phyloP scores from a whole-genome alignment of 352 stramenopile species.

The Globisporangium middletonii region DNA sequence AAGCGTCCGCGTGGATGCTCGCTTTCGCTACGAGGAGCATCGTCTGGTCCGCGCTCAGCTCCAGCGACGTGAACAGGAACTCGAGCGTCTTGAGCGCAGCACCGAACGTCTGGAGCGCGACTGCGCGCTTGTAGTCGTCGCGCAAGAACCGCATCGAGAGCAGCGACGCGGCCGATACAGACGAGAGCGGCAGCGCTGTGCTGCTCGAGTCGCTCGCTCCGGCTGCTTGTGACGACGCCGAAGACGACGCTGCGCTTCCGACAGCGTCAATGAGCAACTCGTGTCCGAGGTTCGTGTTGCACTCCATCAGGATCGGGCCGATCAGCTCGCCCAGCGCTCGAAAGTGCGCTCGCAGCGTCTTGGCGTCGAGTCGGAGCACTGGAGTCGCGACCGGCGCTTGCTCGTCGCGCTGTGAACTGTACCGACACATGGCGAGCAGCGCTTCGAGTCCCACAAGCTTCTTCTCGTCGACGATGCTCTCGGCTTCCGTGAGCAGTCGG shows the following conservation, averaged over 20 bases:
- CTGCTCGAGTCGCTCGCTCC: conserved; percentile 4
- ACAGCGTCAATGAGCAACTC: conserved; percentile 14
- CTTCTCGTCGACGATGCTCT: conserved; percentile 65
- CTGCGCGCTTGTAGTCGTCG: conserved; percentile 40
- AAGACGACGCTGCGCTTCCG: background rate
- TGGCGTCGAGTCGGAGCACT: conserved; percentile 23
- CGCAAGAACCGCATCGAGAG: conserved; percentile 10
- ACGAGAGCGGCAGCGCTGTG: background rate
- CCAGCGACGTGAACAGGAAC: conserved; percentile 37
- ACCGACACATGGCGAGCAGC: conserved; percentile 21
- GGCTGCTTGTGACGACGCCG: background rate
- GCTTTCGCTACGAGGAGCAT: conserved; percentile 45
- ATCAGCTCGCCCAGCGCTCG: conserved; percentile 49
- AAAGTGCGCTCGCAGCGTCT: conserved; percentile 22
- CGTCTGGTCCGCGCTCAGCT: conserved; percentile 60
- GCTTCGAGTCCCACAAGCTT: conserved; percentile 61
- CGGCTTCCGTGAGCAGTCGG: conserved; percentile 42
- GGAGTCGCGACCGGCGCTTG: background rate
- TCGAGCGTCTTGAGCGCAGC: conserved; percentile 33
- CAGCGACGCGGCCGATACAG: background rate
- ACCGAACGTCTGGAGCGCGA: conserved; percentile 51
- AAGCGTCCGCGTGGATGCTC: conserved; percentile 36
- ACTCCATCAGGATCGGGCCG: conserved; percentile 62
- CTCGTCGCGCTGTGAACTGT: background rate
- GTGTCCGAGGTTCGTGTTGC: conserved; percentile 56